Conservation (phyloP, 225 moss, liverwort and hornwort species). For the Bryum argenteum region DNA sequence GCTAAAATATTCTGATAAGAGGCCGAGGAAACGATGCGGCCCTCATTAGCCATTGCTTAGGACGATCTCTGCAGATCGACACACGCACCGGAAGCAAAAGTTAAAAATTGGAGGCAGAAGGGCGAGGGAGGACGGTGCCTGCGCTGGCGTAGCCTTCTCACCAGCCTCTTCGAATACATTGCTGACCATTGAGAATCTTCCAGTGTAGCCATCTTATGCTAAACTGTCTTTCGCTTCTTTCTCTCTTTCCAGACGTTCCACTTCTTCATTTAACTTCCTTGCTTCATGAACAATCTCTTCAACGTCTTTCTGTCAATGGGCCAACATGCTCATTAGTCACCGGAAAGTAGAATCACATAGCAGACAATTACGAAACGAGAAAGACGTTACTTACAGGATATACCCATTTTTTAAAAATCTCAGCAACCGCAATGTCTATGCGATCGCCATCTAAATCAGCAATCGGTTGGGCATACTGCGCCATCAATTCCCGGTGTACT, state of each 20-base stretch:
- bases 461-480: slow-evolving; percentile 40
- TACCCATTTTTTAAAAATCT: slow-evolving; percentile 29
- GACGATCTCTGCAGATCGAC: no score
- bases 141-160: no score
- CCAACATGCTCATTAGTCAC: slow-evolving; percentile 3
- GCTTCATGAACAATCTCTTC: slow-evolving; percentile 50
- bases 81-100: no score
- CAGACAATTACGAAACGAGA: neutral
- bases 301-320: slow-evolving; percentile 36
- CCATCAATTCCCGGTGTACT: slow-evolving; percentile 53
- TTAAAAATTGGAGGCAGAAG: no score
- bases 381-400: slow-evolving; percentile 26
- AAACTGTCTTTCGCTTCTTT: slow-evolving; percentile 50
- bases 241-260: slow-evolving; percentile 49
- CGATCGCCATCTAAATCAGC: slow-evolving; percentile 32
- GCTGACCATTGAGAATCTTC: no score
- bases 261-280: slow-evolving; percentile 50
- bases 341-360: neutral
- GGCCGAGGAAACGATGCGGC: slow-evolving; percentile 66
- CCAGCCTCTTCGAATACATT: no score
- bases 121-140: no score
- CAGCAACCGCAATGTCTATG: slow-evolving; percentile 30
- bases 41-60: slow-evolving; percentile 98
- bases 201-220: no score
- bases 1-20: slow-evolving; percentile 56